phyloP scores from a whole-genome alignment of 2,329 filamentous ascomycete species.

The Aspergillus hiratsukae region DNA sequence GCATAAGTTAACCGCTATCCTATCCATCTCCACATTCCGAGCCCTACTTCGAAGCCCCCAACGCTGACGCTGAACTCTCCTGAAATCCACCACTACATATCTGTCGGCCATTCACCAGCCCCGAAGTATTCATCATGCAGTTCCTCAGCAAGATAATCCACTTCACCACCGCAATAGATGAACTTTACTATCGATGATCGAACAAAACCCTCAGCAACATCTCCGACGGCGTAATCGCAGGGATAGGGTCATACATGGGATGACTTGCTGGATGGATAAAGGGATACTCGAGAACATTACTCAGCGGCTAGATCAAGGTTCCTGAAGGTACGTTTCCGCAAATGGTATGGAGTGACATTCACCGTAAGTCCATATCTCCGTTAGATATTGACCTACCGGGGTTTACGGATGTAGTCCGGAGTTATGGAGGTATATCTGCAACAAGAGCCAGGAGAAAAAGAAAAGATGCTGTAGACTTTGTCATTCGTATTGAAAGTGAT shows the following conservation, averaged over 20 bases:
- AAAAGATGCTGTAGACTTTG: not conserved
- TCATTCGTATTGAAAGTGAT: not conserved
- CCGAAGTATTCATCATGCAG: not conserved
- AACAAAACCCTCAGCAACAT: not conserved
- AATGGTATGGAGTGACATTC: too few species aligned
- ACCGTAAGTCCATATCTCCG: not conserved
- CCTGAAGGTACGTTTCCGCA: too few species aligned
- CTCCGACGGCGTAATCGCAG: not conserved
- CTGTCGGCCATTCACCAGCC: not conserved
- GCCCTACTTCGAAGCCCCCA: not conserved
- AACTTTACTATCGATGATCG: not conserved
- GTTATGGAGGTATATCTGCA: not conserved
- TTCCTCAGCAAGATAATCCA: not conserved
- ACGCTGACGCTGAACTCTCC: not conserved
- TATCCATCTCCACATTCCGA: not conserved
- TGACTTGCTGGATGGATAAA: too few species aligned
- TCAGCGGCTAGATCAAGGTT: too few species aligned
- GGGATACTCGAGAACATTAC: too few species aligned
- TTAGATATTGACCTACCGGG: not conserved
- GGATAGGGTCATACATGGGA: not conserved
- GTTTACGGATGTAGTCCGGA: not conserved
- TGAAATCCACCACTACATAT: not conserved
- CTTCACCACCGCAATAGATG: not conserved
- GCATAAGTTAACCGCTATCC: not conserved
- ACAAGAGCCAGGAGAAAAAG: too few species aligned